A percentile compares a stretch with the other conserved stretches of the same genome.
phyloP scores from a whole-genome alignment of 2,329 filamentous ascomycete genomes.

The Aspergillus flavus region DNA sequence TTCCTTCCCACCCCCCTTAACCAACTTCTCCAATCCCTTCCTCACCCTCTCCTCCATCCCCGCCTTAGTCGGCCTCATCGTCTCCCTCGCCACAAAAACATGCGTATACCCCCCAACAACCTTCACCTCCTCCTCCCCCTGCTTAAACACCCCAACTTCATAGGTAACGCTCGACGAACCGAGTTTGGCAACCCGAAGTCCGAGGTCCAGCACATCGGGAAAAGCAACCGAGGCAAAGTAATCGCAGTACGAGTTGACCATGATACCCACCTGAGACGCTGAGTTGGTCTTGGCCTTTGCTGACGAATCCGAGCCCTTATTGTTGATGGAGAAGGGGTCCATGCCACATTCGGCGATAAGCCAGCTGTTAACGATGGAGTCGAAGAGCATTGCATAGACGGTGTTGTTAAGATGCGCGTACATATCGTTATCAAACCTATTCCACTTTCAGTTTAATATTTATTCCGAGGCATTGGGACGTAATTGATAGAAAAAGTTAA shows the following conservation, averaged over 20 bases:
- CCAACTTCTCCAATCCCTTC: constrained; percentile 60
- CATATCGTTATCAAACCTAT: constrained; percentile 91
- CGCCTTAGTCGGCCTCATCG: constrained; percentile 67
- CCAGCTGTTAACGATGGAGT: constrained; percentile 88
- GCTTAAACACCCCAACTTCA: constrained; percentile 83
- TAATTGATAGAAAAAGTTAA: background rate
- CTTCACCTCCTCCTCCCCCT: constrained; percentile 71
- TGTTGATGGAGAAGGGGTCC: constrained; percentile 63
- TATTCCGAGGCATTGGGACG: background rate
- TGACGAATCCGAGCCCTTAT: constrained; percentile 8
- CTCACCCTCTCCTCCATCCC: constrained; percentile 47
- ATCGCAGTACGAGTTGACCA: constrained; percentile 82
- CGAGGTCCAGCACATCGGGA: constrained; percentile 79
- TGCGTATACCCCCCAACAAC: constrained; percentile 86
- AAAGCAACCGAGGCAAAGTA: constrained; percentile 83
- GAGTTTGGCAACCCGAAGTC: constrained; percentile 78
- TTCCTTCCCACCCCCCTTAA: constrained; percentile 25
- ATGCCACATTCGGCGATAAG: constrained; percentile 77
- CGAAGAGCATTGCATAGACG: constrained; percentile 83
- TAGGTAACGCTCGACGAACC: constrained; percentile 87
- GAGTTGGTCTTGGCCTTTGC: constrained; percentile 4
- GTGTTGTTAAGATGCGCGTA: constrained; percentile 93
- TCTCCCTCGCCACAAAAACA: constrained; percentile 80
- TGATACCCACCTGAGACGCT: constrained; percentile 70
- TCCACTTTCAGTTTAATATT: constrained; percentile 6